Conservation (phyloP, 2,329 filamentous ascomycete species). For the Daldinia sp. region DNA sequence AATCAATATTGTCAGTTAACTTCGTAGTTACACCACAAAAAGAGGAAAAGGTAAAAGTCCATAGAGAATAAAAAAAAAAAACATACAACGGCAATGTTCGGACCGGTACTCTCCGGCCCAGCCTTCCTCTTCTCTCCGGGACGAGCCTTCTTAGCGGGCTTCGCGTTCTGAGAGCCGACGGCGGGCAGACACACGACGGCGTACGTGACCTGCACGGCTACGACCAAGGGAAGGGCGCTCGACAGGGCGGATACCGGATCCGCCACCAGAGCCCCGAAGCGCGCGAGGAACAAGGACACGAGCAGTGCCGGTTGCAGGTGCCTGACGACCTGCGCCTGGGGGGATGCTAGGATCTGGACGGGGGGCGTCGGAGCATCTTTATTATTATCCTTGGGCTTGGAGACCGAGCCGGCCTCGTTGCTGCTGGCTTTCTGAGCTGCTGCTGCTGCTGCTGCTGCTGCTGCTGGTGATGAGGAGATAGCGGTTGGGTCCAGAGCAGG, state of each 20-base stretch:
- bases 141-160: conserved; percentile 62
- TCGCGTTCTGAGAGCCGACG: conserved; percentile 61
- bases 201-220: conserved; percentile 73
- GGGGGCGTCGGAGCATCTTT: conserved; percentile 51
- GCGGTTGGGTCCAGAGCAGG: conserved; percentile 54
- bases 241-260: conserved; percentile 76
- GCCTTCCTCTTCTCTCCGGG: conserved; percentile 67
- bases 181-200: conserved; percentile 73
- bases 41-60: neutral
- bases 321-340: conserved; percentile 64
- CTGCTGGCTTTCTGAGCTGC: conserved; percentile 41
- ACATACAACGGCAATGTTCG: conserved; percentile 62
- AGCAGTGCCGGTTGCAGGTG: conserved; percentile 77
- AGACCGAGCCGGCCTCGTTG: conserved; percentile 39
- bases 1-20: conserved; percentile 51
- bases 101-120: conserved; percentile 55
- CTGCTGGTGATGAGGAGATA: conserved; percentile 57
- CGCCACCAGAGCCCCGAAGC: conserved; percentile 75
- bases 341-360: conserved; percentile 55
- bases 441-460: neutral
- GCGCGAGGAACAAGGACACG: conserved; percentile 70
- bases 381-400: conserved; percentile 49
- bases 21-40: too few species aligned
- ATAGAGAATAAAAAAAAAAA: neutral
- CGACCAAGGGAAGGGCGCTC: conserved; percentile 71